Base-by-base conservation (phyloP, 768 basidiomycete genomes). In the Dacryopinax primogenitus region DNA sequence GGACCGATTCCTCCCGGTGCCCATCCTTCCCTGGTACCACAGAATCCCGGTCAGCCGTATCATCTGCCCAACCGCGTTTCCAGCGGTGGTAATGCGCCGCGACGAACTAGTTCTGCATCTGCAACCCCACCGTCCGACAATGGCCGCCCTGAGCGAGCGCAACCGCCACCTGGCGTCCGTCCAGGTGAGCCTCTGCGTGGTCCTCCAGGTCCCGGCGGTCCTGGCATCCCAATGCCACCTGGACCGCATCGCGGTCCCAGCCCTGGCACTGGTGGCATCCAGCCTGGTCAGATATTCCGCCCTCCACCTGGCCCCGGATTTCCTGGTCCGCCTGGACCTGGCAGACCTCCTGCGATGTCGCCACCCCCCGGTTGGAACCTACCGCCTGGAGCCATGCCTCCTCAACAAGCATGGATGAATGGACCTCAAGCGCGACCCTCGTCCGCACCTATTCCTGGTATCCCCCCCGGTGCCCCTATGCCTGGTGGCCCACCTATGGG, bases 151-250 rank as follows among this genome's bases (percentile, higher is more conserved):
- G 62, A 62, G 58, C 64, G 64, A 9, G 51, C 61, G 1, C 58
- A 65, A 33, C 61, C 26, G 63, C 63, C 65, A 62, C 41, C 16
- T 11, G 65, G 16, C 37, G 63, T 30, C 33, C 66, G 16, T 23
- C 33, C 4, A 51, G 70, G 64, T 66, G 69, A 13, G 71, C 71
- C 39, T 71, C 72, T 9, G 72, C 73, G 64, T 73, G 73, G 6
- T 73, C 73, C 30, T 72, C 74, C 66, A 66, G 73, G 4, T 74
- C 74, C 69, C 71, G 73, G 34, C 71, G 74, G 63, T 72, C 74
- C 11, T 65, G 66, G 41, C 18, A 23, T 15, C 23, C 41, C 23
- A 63, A 63, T 67, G 62, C 68, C 66, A 30, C 69, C 62, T 26
- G 45, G 63, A 64, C 68, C 58, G 13, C 64, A 33, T 32, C 66